phyloP scores from a whole-genome alignment of 2,329 filamentous ascomycete genomes.

The Cryphonectria japonica region DNA sequence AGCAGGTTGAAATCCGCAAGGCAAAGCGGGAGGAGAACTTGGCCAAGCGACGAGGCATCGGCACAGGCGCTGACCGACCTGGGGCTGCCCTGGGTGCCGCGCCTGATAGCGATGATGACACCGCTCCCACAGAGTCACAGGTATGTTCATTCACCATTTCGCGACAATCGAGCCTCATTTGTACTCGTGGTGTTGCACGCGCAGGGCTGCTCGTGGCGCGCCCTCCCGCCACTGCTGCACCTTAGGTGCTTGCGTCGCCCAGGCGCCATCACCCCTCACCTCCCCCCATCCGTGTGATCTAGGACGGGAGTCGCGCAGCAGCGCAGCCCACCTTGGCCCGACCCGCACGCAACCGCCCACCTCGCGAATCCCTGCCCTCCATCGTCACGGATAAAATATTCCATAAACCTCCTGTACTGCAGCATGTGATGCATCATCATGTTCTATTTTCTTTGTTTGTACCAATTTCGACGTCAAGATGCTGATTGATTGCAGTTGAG shows the following conservation, averaged over 20 bases:
- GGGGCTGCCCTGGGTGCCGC: constrained; percentile 84
- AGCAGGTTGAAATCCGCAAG: constrained; percentile 98
- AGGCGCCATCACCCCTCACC: constrained; percentile 23
- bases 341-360: constrained; percentile 19
- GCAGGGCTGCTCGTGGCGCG: not conserved
- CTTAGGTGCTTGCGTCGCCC: constrained; percentile 17
- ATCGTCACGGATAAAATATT: not conserved
- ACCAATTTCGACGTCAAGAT: not conserved
- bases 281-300: constrained; percentile 17
- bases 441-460: too few relatives aligned
- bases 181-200: constrained; percentile 7
- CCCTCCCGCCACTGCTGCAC: constrained; percentile 8
- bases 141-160: constrained; percentile 54
- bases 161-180: constrained; percentile 25
- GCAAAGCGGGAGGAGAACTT: constrained; percentile 98
- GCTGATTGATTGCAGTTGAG: constrained; percentile 69
- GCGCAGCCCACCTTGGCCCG: constrained; percentile 21
- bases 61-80: constrained; percentile 76
- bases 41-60: constrained; percentile 95
- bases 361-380: constrained; percentile 9
- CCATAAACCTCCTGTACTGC: not conserved
- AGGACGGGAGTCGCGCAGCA: constrained; percentile 9
- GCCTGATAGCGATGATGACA: constrained; percentile 97
- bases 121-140: constrained; percentile 92
- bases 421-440: not conserved